Percentiles rank a stretch among this genome's conserved stretches.
phyloP scores from a whole-genome alignment of 148 eudicot species.

The Pouteria glomerata region DNA sequence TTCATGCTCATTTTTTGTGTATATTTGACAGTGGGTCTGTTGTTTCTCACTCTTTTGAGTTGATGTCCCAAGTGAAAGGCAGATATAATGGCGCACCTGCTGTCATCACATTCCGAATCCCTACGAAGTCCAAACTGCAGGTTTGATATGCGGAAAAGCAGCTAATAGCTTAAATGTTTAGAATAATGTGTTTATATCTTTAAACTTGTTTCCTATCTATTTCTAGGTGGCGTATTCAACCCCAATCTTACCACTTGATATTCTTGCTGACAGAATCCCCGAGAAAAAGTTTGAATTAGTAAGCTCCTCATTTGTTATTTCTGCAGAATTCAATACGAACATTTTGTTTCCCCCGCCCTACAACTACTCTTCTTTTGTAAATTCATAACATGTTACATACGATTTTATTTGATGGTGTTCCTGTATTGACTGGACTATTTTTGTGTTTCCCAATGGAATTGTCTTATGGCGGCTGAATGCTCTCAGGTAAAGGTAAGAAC shows the following conservation, averaged over 20 bases:
- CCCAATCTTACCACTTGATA: constrained; percentile 66
- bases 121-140: constrained; percentile 80
- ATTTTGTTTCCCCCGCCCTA: neutral
- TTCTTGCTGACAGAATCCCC: constrained; percentile 75
- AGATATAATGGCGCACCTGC: constrained; percentile 74
- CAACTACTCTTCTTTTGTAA: neutral
- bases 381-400: neutral
- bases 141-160: constrained; percentile 32
- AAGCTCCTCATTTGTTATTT: constrained; percentile 24
- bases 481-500: constrained; percentile 45
- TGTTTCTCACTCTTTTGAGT: constrained; percentile 67
- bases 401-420: neutral
- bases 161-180: neutral
- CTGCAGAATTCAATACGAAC: neutral
- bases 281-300: constrained; percentile 73
- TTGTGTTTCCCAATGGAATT: constrained; percentile 21
- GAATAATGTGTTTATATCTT: neutral
- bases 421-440: constrained; percentile 2
- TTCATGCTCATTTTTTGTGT: constrained; percentile 1
- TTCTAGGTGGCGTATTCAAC: constrained; percentile 80
- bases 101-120: constrained; percentile 67
- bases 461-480: constrained; percentile 17
- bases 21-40: constrained; percentile 51
- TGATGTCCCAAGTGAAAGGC: constrained; percentile 65
- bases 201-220: neutral